Evolutionary conservation across 768 basidiomycete genomes (phyloP), one percentile per base, ranked within the genome.

Genomic region (Gloeostereum incarnatum): DNA sequence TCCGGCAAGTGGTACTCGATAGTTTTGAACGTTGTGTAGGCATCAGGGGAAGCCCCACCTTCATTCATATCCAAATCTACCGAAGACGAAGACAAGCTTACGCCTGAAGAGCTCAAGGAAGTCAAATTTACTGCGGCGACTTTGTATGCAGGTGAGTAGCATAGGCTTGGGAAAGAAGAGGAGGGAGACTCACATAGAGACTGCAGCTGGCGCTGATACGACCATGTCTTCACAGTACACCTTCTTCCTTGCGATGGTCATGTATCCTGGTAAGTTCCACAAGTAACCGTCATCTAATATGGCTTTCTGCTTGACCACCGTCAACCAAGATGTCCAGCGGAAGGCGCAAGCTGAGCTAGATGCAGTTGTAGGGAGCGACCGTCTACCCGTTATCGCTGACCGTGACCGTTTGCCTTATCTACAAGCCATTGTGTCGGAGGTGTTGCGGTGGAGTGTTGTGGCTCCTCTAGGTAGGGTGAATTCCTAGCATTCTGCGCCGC

Each of bases 331-430:
- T n/a, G n/a, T n/a, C n/a, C n/a, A n/a, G n/a, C n/a, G n/a, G 52
- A 79, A 70, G 52, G 79, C 78, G 9, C 78, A 78, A 45, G 61
- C 60, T 39, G 79, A 81, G 55, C 69, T 81, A 43, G 79, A 81
- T 50, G 51, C 63, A 26, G 63, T 80, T 6, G 49, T 80, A 44
- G 78, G 79, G 40, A 59, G 54, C 44, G 73, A 77, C 48, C 66
- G 78, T 42, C 68, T 81, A 19, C 79, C 79, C 42, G 70, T 65
- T 11, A 73, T 75, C 53, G 55, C 63, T 38, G 79, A 81, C 55
- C 73, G 76, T 17, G 60, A 65, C 19, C 52, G 65, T 11, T 59
- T 81, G 19, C 80, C 80, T 3, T 81, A 77, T 46, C 46, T 75
- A 35, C 68, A 78, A 42, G 79, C 79, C 2, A 61, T 82, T 13